Evolutionary conservation across 768 basidiomycete species (phyloP).

Genomic region (Cytidiella melzeri): DNA sequence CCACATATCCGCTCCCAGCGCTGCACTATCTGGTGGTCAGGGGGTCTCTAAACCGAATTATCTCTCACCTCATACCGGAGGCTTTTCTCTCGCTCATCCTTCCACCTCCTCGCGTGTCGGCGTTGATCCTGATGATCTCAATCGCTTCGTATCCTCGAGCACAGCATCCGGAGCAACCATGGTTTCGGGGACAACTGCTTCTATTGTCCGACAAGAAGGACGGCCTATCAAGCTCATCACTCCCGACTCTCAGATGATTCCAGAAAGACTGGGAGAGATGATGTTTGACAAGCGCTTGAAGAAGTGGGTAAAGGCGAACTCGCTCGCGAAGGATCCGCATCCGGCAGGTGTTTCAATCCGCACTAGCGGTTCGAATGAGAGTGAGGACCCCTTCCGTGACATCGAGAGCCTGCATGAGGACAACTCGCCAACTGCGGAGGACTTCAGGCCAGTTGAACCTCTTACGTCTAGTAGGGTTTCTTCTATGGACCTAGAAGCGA

Average conservation of each 20-base stretch:
- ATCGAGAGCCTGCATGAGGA: constrained; percentile 82
- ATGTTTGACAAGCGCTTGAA: constrained; percentile 76
- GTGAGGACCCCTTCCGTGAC: constrained; percentile 89
- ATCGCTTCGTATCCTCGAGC: constrained; percentile 86
- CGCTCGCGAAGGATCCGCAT: constrained; percentile 25
- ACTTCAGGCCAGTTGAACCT: constrained; percentile 1
- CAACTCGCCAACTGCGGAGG: constrained; percentile 16
- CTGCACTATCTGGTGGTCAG: not conserved
- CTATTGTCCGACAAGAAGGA: constrained; percentile 80
- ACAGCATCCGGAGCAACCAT: constrained; percentile 73
- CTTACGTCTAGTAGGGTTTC: not conserved
- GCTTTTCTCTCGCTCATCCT: not conserved
- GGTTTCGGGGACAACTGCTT: constrained; percentile 66
- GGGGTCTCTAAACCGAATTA: constrained; percentile 4
- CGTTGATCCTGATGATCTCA: constrained; percentile 51
- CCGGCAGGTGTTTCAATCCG: constrained; percentile 20
- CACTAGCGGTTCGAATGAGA: constrained; percentile 38
- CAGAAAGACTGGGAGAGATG: constrained; percentile 83
- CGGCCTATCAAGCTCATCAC: constrained; percentile 76
- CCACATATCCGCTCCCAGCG: constrained; percentile 4
- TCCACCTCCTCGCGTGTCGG: not conserved
- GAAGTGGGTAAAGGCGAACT: constrained; percentile 74
- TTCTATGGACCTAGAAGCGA: constrained; percentile 15
- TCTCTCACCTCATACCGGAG: constrained; percentile 7
- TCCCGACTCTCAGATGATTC: constrained; percentile 70